Evolutionary conservation across 1,284 basidiomycete species (phyloP), one percentile per base, ranked within the genome.

Genomic region (Papiliotrema fonsecae): DNA sequence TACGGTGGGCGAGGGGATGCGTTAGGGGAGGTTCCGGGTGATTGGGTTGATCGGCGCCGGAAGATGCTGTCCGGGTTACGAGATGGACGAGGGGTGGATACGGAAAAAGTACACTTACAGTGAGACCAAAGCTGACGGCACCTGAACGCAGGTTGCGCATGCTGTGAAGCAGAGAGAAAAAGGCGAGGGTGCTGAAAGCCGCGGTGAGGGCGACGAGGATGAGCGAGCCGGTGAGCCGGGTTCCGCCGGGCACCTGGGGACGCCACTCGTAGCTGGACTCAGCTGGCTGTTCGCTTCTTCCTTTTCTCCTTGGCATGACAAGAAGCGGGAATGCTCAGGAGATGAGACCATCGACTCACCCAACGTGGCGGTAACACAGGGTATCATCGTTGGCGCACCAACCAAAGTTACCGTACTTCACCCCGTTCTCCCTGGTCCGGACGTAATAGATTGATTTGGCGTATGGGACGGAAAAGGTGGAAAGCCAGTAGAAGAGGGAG

Each of bases 401-500:
- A 10, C 64, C 62, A 55, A 62, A 63, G 43, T 53, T 63, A 28
- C 62, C 61, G 34, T 54, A 64, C 56, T 53, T 59, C 38, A 54
- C 52, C 35, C 50, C 55, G 31, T 60, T 52, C 42, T 41, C 53
- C 34, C 51, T 42, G n/a, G 58, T 58, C 22, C 57, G 54, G 49
- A 67, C 43, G 39, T 66, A 68, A 46, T 61, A 60, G 27, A 68
- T 56, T 16, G 39, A 27, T 42, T 65, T 64, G 56, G 62, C 62
- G 52, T 50, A 64, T 1, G 66, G 65, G 9, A 55, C 55, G 0
- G 61, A 64, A 50, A 70, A 64, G 3, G 62, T 58, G 4, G 59
- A 52, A 22, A 68, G 53, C 65, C 66, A 70, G 54, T 63, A 65
- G 56, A 67, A 62, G 36, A 70, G 54, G n/a, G 64, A 58, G 6